Percentiles rank a stretch among this genome's conserved stretches.
These are phyloP conservation scores for Selenicereus undatus DNA, from an alignment of 148 eudicot genomes.

Conservation along the genomic window DNA sequence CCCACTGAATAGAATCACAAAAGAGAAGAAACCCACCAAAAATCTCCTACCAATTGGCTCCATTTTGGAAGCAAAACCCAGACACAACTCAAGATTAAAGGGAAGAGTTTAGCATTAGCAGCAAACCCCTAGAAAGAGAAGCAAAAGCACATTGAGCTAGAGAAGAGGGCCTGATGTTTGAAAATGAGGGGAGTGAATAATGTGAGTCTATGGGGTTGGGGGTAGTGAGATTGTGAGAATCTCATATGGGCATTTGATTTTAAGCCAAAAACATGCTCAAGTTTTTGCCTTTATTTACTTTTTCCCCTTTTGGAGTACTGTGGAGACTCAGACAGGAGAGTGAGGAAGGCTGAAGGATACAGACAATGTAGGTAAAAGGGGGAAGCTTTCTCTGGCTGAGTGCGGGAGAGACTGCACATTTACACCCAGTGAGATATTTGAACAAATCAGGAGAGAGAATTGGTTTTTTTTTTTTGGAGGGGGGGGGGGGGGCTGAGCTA, in stretches of 20 bases:
- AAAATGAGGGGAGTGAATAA: background rate
- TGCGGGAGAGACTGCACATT: constrained; percentile 8
- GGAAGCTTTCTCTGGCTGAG: constrained; percentile 2
- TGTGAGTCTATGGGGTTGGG: constrained; percentile 7
- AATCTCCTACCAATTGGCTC: constrained; percentile 30
- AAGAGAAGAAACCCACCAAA: constrained; percentile 31
- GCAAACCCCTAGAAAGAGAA: constrained; percentile 42
- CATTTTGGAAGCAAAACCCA: constrained; percentile 25
- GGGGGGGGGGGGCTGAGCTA: background rate
- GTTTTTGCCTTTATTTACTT: background rate
- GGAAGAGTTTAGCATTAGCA: constrained; percentile 22
- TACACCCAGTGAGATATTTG: background rate
- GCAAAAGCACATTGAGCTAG: background rate
- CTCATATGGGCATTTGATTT: constrained; percentile 19
- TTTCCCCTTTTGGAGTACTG: background rate
- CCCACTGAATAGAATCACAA: constrained; percentile 45
- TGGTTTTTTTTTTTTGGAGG: background rate
- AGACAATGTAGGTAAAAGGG: constrained; percentile 5
- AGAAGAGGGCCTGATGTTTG: background rate
- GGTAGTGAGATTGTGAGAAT: constrained; percentile 9
- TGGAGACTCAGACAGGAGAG: background rate
- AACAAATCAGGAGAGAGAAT: constrained; percentile 5
- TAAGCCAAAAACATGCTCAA: background rate
- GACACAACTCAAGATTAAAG: constrained; percentile 25
- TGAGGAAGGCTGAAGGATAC: constrained; percentile 1